phyloP scores from a whole-genome alignment of 306 rosid genomes.

The Prosopis cineraria region DNA sequence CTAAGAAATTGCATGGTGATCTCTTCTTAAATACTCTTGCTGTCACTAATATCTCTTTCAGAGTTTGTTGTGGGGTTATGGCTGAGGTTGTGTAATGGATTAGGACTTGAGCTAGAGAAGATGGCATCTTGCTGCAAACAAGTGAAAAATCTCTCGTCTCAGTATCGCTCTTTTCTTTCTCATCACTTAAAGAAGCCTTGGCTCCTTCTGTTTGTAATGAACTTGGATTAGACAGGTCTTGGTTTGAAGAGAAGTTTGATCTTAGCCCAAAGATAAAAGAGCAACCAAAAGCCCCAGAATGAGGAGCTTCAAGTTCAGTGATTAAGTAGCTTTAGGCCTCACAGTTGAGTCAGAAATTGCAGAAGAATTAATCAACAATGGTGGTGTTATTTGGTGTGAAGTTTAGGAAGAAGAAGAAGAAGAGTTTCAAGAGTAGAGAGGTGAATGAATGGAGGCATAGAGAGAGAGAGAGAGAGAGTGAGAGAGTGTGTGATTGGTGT shows the following conservation, averaged over 20 bases:
- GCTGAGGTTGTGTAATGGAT: slow-evolving; percentile 75
- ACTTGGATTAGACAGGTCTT: not conserved
- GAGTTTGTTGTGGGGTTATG: slow-evolving; percentile 76
- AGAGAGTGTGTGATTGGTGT: too few relatives aligned
- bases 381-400: slow-evolving; percentile 26
- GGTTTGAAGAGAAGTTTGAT: slow-evolving; percentile 44
- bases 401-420: slow-evolving; percentile 10
- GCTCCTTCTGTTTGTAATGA: not conserved
- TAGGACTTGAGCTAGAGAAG: slow-evolving; percentile 50
- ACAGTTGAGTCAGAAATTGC: slow-evolving; percentile 22
- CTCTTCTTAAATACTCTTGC: slow-evolving; percentile 48
- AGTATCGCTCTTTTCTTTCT: not conserved
- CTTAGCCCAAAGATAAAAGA: slow-evolving; percentile 54
- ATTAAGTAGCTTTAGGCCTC: slow-evolving; percentile 63
- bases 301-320: slow-evolving; percentile 58
- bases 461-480: not conserved
- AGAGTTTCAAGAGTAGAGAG: not conserved
- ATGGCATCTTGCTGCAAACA: slow-evolving; percentile 54
- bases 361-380: not conserved
- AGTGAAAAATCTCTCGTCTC: slow-evolving; percentile 25
- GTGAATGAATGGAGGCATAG: not conserved
- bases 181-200: slow-evolving; percentile 19
- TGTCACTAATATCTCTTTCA: slow-evolving; percentile 63
- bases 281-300: slow-evolving; percentile 50
- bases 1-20: slow-evolving; percentile 80